Percentiles rank a stretch among this genome's conserved stretches.
These are phyloP conservation scores for Diplotaxis tenuifolia DNA, from an alignment of 345 rosid genomes.

Conservation along the genomic window DNA sequence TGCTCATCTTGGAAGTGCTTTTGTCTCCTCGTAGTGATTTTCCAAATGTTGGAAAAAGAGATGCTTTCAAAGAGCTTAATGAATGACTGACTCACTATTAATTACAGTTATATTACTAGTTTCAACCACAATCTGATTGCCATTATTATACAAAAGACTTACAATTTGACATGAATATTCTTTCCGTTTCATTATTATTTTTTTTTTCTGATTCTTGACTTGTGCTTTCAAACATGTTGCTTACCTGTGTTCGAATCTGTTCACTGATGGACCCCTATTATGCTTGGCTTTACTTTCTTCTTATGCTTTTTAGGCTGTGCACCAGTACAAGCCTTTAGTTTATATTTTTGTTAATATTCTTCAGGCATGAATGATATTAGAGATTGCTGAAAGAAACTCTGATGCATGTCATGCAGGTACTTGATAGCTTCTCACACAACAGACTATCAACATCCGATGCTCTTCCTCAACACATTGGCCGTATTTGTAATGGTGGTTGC, in stretches of 20 bases:
- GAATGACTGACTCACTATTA: neutral
- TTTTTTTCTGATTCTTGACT: neutral
- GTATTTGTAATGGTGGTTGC: slow-evolving; percentile 70
- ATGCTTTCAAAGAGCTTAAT: neutral
- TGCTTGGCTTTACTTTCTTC: neutral
- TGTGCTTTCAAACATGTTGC: neutral
- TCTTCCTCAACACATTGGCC: slow-evolving; percentile 64
- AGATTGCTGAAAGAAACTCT: neutral
- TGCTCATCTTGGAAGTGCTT: neutral
- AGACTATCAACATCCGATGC: slow-evolving; percentile 77
- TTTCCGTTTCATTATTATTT: neutral
- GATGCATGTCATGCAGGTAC: slow-evolving; percentile 45
- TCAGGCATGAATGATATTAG: neutral
- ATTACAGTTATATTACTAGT: too few species aligned
- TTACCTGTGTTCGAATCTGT: neutral
- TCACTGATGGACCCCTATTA: neutral
- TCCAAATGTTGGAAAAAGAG: neutral
- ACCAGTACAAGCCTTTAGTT: neutral
- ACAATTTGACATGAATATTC: neutral
- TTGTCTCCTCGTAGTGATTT: neutral
- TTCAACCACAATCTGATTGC: neutral
- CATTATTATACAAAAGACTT: neutral
- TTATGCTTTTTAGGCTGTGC: neutral
- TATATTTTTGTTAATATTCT: neutral
- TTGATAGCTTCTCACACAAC: slow-evolving; percentile 84